Evolutionary conservation across 1,284 basidiomycete species (phyloP).

Genomic region (Paramarasmius palmivorus): DNA sequence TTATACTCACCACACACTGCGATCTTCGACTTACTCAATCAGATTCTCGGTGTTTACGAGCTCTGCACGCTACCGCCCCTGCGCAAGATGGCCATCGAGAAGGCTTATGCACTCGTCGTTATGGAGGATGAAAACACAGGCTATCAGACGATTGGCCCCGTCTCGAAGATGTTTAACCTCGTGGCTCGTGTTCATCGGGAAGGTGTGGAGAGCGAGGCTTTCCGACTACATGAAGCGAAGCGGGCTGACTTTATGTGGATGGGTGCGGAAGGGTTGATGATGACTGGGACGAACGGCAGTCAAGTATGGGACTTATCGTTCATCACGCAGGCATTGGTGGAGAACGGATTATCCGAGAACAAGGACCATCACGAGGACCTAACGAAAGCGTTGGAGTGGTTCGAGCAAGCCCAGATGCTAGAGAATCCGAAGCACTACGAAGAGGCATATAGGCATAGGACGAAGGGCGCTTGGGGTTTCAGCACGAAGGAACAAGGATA

Average conservation of each 20-base stretch:
- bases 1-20: constrained; percentile 84
- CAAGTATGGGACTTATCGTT: constrained; percentile 97
- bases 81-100: constrained; percentile 62
- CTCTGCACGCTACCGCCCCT: constrained; percentile 62
- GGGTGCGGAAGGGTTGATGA: constrained; percentile 87
- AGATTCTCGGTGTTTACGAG: constrained; percentile 74
- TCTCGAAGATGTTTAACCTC: constrained; percentile 93
- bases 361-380: constrained; percentile 73
- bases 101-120: constrained; percentile 79
- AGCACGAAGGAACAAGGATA: constrained; percentile 97
- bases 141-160: constrained; percentile 91
- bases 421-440: constrained; percentile 80
- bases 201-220: constrained; percentile 72
- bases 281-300: constrained; percentile 94
- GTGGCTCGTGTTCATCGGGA: constrained; percentile 73
- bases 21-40: constrained; percentile 73
- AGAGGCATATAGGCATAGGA: constrained; percentile 80
- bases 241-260: constrained; percentile 96
- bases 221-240: constrained; percentile 72
- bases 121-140: constrained; percentile 93
- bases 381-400: constrained; percentile 78
- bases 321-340: constrained; percentile 90
- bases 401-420: constrained; percentile 89
- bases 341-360: constrained; percentile 83
- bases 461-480: constrained; percentile 93